Conservation (phyloP, 2,329 filamentous ascomycete species). For the Dothiorella sarmentorum region DNA sequence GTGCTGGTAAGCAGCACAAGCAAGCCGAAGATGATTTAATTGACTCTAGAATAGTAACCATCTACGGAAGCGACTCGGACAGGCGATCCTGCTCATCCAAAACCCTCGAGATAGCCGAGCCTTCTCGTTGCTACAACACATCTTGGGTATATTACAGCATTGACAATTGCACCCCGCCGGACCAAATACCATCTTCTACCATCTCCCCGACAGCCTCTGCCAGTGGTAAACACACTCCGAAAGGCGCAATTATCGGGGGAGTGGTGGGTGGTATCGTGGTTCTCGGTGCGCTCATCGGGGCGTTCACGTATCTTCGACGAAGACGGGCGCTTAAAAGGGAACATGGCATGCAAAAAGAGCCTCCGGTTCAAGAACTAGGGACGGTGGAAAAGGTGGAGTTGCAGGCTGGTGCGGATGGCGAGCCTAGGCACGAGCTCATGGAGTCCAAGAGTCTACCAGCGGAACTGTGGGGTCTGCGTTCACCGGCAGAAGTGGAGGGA, state of each 20-base stretch:
- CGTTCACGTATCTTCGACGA: not conserved
- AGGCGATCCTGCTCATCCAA: not conserved
- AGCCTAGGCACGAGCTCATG: too few species aligned
- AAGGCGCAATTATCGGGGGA: not conserved
- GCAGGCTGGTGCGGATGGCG: too few species aligned
- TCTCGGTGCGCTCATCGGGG: not conserved
- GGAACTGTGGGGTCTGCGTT: too few species aligned
- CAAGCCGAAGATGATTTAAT: not conserved
- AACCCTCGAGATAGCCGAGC: not conserved
- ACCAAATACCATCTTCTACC: conserved; percentile 34
- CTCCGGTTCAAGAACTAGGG: too few species aligned
- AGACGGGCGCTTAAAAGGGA: too few species aligned
- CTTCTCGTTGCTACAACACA: not conserved
- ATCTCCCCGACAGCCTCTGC: not conserved
- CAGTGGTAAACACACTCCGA: not conserved
- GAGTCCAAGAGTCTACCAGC: too few species aligned
- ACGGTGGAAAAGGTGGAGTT: too few species aligned
- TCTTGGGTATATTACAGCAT: conserved; percentile 8
- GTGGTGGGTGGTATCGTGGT: not conserved
- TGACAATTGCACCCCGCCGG: not conserved
- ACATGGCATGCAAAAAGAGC: too few species aligned
- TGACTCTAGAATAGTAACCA: not conserved
- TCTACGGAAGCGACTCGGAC: not conserved
- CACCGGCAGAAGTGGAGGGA: too few species aligned
- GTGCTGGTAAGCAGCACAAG: not conserved